Base-by-base conservation (phyloP, 495 filamentous ascomycete genomes). In the Penicillium lagena region DNA sequence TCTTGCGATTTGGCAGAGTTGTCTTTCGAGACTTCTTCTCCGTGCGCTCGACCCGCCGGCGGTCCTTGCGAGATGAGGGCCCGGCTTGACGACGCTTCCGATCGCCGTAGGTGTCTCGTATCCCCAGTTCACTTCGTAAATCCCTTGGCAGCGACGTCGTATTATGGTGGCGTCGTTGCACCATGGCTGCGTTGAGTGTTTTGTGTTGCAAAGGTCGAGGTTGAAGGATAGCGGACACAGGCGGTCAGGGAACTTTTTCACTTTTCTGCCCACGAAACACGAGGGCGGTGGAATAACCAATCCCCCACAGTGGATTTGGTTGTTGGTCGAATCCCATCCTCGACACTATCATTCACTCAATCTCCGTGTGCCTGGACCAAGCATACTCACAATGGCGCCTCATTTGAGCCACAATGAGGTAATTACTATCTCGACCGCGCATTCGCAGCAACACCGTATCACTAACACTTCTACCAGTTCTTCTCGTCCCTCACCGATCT, bases 321-420 rank as follows among this genome's bases (percentile, higher is more conserved):
- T 51, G 22, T 22, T 22, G 22, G 22, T 22, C 22, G 22, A 22
- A 22, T 22, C 22, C 22, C 22, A 22, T 22, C 22, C 22, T 22
- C 22, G 22, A 22, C 22, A 22, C 22, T 22, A 22, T 22, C 22
- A 22, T 22, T 53, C 45, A 30, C 12, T 40, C 43, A 40, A 49
- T 55, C 40, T 29, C 46, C 42, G 42, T 13, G 32, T 38, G 22
- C 37, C 29, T 27, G 49, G 32, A 27, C 35, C 35, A 32, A 37
- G 29, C 22, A 15, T 44, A 40, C 42, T 46, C 39, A 64, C 51
- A 29, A 83, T 83, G 80, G 50, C 73, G 27, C 60, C 67, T 32
- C 83, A 81, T 63, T 46, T 90, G 51, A 81, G 66, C 58, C 82
- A 90, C 54, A 85, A 90, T 43, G 85, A 89, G 76, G 88, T 90